These are phyloP conservation scores for Neckera pumila DNA, from an alignment of 225 moss, liverwort and hornwort species.

Conservation along the genomic window DNA sequence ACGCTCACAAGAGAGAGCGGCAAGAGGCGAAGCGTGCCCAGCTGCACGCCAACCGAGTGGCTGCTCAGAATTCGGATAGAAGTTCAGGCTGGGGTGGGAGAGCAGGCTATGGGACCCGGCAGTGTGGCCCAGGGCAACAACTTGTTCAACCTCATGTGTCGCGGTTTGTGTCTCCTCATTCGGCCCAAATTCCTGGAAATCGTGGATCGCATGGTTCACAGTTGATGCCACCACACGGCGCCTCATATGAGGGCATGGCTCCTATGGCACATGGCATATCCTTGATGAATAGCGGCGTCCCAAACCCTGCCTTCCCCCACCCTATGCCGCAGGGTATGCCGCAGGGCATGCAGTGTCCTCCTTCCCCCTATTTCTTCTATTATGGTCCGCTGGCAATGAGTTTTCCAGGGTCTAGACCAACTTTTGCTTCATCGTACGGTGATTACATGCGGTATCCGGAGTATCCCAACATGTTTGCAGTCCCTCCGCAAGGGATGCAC, in stretches of 20 bases:
- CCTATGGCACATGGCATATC: constrained; percentile 40
- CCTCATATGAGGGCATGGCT: constrained; percentile 25
- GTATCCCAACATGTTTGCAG: constrained; percentile 18
- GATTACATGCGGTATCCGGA: constrained; percentile 34
- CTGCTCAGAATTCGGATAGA: constrained; percentile 58
- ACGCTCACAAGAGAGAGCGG: constrained; percentile 94
- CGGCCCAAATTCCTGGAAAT: constrained; percentile 9
- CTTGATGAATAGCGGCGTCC: constrained; percentile 11
- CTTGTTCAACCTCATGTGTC: constrained; percentile 21
- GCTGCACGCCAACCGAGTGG: constrained; percentile 66
- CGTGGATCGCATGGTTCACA: constrained; percentile 10
- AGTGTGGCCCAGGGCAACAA: constrained; percentile 10
- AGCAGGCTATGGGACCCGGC: constrained; percentile 25
- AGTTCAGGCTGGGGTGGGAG: constrained; percentile 38
- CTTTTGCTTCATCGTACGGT: constrained; percentile 17
- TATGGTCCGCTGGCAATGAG: constrained; percentile 42
- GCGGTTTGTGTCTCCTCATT: constrained; percentile 21
- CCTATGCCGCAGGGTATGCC: constrained; percentile 29
- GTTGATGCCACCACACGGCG: constrained; percentile 14
- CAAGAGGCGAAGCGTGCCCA: constrained; percentile 89
- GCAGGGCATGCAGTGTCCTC: constrained; percentile 44
- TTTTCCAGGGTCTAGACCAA: constrained; percentile 33
- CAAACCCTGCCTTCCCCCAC: constrained; percentile 15
- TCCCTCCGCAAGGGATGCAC: constrained; percentile 29
- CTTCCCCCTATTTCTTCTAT: constrained; percentile 38